Evolutionary conservation across 768 basidiomycete species (phyloP).

Genomic region (Suillus sp.): DNA sequence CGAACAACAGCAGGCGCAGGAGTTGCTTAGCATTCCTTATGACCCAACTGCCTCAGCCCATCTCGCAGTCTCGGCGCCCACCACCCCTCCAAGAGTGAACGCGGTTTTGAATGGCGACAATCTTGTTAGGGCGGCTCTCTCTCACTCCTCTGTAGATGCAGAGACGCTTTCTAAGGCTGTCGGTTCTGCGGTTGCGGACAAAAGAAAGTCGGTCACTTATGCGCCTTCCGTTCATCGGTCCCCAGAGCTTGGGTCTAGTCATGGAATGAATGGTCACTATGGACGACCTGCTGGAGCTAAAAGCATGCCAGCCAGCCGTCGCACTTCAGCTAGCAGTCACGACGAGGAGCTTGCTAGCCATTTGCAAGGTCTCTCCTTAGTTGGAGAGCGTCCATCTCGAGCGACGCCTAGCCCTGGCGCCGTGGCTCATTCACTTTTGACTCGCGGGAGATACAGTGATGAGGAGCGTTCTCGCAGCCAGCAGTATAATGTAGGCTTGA

Average conservation of each 20-base stretch:
- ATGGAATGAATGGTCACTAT: constrained; percentile 54
- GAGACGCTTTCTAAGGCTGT: constrained; percentile 71
- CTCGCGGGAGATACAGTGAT: constrained; percentile 55
- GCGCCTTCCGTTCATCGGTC: constrained; percentile 77
- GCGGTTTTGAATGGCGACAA: constrained; percentile 65
- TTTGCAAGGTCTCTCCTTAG: constrained; percentile 70
- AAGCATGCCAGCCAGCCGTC: constrained; percentile 91
- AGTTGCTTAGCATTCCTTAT: constrained; percentile 75
- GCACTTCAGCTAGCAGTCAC: constrained; percentile 85
- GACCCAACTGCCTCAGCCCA: constrained; percentile 61
- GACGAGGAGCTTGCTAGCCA: constrained; percentile 82
- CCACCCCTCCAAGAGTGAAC: constrained; percentile 82
- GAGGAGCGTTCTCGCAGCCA: constrained; percentile 62
- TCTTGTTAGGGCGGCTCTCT: constrained; percentile 42
- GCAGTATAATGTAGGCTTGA: constrained; percentile 81
- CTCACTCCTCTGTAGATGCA: constrained; percentile 56
- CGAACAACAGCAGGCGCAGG: constrained; percentile 88
- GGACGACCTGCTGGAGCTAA: constrained; percentile 75
- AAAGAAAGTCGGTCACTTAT: constrained; percentile 86
- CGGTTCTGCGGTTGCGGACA: constrained; percentile 66
- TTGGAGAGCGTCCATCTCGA: constrained; percentile 59
- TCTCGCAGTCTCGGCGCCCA: constrained; percentile 86
- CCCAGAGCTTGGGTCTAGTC: constrained; percentile 57
- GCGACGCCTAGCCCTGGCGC: constrained; percentile 58
- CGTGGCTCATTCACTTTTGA: constrained; percentile 54